These are phyloP conservation scores for California macrophylla DNA, from an alignment of 441 rosid species.

Conservation along the genomic window DNA sequence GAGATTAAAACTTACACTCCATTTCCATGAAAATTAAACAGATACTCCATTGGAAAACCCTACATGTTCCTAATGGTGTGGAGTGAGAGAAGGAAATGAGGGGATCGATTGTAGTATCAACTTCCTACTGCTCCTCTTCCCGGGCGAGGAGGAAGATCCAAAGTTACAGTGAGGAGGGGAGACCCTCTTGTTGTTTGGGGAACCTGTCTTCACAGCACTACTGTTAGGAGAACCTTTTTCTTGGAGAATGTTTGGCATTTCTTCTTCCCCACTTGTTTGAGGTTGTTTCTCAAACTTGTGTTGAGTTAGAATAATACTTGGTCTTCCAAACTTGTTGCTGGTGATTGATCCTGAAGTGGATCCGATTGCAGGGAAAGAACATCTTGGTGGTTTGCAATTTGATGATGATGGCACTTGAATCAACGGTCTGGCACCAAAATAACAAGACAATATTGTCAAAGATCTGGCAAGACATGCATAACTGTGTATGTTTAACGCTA, in stretches of 20 bases:
- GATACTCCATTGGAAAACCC: constrained; percentile 6
- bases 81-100: constrained; percentile 67
- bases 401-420: constrained; percentile 55
- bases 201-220: constrained; percentile 39
- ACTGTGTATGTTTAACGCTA: neutral
- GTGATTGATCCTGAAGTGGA: constrained; percentile 37
- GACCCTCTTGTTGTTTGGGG: constrained; percentile 95
- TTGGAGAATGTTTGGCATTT: constrained; percentile 55
- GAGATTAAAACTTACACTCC: constrained; percentile 1
- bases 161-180: constrained; percentile 62
- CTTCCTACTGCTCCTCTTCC: constrained; percentile 60
- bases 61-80: constrained; percentile 30
- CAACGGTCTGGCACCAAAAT: constrained; percentile 40
- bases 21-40: neutral
- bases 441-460: neutral
- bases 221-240: constrained; percentile 32
- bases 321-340: constrained; percentile 34
- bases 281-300: constrained; percentile 42
- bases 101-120: constrained; percentile 82
- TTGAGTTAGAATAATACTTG: constrained; percentile 30
- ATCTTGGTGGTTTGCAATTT: constrained; percentile 52
- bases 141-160: constrained; percentile 55
- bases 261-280: constrained; percentile 39
- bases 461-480: neutral
- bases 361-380: constrained; percentile 47